Percentiles rank a stretch among this genome's conserved stretches.
These are phyloP conservation scores for Camellia sinensis DNA, from an alignment of 148 eudicot genomes.

Conservation along the genomic window DNA sequence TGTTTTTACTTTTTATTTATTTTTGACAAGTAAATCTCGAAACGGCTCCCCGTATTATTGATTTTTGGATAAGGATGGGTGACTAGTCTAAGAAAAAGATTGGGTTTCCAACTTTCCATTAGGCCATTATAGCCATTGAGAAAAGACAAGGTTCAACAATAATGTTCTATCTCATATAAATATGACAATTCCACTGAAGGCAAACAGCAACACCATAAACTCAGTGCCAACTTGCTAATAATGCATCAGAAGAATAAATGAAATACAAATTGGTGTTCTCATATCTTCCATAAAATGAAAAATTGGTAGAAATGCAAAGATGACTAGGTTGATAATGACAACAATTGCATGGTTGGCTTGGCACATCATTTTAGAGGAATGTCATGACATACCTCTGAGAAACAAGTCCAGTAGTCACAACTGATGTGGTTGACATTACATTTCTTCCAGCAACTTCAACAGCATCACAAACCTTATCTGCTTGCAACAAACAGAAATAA, in stretches of 20 bases:
- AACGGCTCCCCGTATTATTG: no score
- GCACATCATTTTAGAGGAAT: neutral
- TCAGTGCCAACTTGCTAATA: neutral
- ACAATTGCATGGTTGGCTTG: no score
- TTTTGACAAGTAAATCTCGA: no score
- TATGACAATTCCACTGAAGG: neutral
- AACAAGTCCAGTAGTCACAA: conserved; percentile 68
- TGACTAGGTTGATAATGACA: neutral
- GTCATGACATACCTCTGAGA: conserved; percentile 39
- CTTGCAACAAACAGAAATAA: neutral
- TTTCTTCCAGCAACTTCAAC: conserved; percentile 75
- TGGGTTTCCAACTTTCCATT: neutral
- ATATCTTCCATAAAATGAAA: neutral
- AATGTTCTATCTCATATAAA: neutral
- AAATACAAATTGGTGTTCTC: neutral
- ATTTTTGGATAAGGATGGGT: neutral
- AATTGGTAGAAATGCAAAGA: neutral
- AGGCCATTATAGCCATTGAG: neutral
- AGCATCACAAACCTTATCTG: conserved; percentile 81
- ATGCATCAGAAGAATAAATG: neutral
- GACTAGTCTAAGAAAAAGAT: neutral
- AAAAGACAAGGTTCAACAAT: neutral
- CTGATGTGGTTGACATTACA: conserved; percentile 68
- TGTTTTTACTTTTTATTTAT: no score
- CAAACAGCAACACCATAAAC: neutral